Percentiles rank a stretch among this genome's conserved stretches.
Conservation (phyloP, 2,329 filamentous ascomycete species). For the Drechmeria coniospora region DNA sequence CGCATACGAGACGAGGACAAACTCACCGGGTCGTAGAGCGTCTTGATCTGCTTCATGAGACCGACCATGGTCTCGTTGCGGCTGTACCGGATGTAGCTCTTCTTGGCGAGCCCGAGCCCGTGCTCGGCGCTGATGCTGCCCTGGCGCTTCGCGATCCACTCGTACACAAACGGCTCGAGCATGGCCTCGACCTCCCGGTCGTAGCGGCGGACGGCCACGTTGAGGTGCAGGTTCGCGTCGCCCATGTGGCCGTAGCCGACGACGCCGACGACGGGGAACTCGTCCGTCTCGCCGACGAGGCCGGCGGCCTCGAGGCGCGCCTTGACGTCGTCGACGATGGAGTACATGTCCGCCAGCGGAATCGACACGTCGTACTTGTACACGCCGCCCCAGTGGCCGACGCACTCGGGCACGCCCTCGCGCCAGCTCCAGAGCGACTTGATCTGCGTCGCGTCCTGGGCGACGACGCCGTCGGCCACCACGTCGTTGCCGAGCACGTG, state of each 20-base stretch:
- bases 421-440: slow-evolving; percentile 79
- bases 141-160: slow-evolving; percentile 79
- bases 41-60: slow-evolving; percentile 92
- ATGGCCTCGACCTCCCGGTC: slow-evolving; percentile 75
- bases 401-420: slow-evolving; percentile 79
- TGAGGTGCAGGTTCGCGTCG: slow-evolving; percentile 88
- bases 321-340: slow-evolving; percentile 72
- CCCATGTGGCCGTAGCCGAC: slow-evolving; percentile 98
- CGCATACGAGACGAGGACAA: too few species aligned
- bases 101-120: slow-evolving; percentile 86
- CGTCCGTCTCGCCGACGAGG: slow-evolving; percentile 60
- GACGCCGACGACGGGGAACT: slow-evolving; percentile 71
- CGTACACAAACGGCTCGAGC: slow-evolving; percentile 90
- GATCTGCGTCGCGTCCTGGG: slow-evolving; percentile 84
- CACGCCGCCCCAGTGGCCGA: slow-evolving; percentile 82
- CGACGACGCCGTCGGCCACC: slow-evolving; percentile 77
- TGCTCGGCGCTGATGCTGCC: slow-evolving; percentile 97
- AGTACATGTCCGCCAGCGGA: slow-evolving; percentile 73
- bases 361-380: slow-evolving; percentile 99
- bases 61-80: slow-evolving; percentile 72
- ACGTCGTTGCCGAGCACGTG: slow-evolving; percentile 80
- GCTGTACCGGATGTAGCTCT: slow-evolving; percentile 88
- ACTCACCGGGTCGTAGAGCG: slow-evolving; percentile 83
- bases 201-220: slow-evolving; percentile 69
- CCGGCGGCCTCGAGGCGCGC: slow-evolving; percentile 58